Evolutionary conservation across 2,329 filamentous ascomycete genomes (phyloP).

Genomic region (Pseudogymnoascus sp.): DNA sequence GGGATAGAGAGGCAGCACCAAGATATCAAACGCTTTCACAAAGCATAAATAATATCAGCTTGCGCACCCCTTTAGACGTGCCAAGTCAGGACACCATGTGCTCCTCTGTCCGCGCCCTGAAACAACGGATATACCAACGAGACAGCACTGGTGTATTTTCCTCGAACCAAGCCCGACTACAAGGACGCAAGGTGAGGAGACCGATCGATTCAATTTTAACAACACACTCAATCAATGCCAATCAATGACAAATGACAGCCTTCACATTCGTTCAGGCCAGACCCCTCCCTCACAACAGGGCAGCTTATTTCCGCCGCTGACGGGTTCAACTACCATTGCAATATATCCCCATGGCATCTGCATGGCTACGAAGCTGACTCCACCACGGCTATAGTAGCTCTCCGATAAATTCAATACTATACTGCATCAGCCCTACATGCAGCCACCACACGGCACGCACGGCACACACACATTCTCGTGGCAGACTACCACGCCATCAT

Average conservation of each 20-base stretch:
- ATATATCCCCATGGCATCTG: neutral
- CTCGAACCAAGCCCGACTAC: neutral
- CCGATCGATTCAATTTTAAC: neutral
- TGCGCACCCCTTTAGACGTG: neutral
- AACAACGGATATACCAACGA: too few species aligned
- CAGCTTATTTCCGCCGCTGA: neutral
- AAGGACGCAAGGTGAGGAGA: neutral
- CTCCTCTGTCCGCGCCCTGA: neutral
- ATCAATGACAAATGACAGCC: neutral
- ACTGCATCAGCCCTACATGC: neutral
- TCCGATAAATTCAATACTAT: neutral
- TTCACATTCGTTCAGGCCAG: neutral
- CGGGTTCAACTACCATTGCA: neutral
- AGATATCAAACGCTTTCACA: neutral
- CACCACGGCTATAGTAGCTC: neutral
- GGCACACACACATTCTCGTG: neutral
- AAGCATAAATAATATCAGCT: neutral
- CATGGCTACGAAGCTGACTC: neutral
- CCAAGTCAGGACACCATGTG: neutral
- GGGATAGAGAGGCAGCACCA: neutral
- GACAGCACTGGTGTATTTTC: neutral
- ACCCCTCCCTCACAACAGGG: neutral
- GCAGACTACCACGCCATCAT: neutral
- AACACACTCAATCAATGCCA: neutral
- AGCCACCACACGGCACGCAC: neutral